These are phyloP conservation scores for Acephala macrosclerotiorum DNA, from an alignment of 2,329 filamentous ascomycete species.

Conservation along the genomic window DNA sequence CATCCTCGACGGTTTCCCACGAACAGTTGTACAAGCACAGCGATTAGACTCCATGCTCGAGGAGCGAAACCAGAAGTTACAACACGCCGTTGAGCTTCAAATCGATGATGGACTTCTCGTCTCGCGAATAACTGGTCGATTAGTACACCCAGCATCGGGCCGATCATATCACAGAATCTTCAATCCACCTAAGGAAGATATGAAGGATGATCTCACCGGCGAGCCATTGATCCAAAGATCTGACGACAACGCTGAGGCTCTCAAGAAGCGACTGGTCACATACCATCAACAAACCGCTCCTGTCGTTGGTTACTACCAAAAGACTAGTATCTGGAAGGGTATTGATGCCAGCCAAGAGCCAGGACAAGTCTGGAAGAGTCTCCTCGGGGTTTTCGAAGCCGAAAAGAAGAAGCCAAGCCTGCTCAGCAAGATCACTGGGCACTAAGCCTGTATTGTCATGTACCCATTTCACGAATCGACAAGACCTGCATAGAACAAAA, in stretches of 20 bases:
- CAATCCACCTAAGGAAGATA: conserved; percentile 92
- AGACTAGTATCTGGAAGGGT: conserved; percentile 95
- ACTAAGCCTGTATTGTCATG: conserved; percentile 27
- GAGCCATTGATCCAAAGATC: conserved; percentile 96
- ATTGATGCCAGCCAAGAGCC: conserved; percentile 97
- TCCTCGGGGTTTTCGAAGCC: conserved; percentile 83
- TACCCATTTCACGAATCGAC: conserved; percentile 16
- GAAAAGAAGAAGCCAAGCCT: conserved; percentile 53
- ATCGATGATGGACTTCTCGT: conserved; percentile 96
- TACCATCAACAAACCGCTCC: conserved; percentile 95
- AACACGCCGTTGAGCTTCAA: conserved; percentile 95
- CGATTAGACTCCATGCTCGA: conserved; percentile 92
- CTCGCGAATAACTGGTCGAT: conserved; percentile 92
- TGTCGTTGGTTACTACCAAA: conserved; percentile 96
- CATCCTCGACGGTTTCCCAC: conserved; percentile 98
- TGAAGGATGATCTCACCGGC: conserved; percentile 97
- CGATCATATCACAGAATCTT: conserved; percentile 98
- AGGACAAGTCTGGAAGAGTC: conserved; percentile 91
- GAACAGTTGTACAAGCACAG: conserved; percentile 94
- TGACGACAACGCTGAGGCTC: conserved; percentile 94
- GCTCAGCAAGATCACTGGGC: conserved; percentile 45
- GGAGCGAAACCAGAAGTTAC: conserved; percentile 80
- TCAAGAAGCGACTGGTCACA: conserved; percentile 92
- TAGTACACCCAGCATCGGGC: conserved; percentile 94
- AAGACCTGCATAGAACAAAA: conserved; percentile 43